These are phyloP conservation scores for Usnea hakonensis DNA, from an alignment of 495 filamentous ascomycete species.

Conservation along the genomic window DNA sequence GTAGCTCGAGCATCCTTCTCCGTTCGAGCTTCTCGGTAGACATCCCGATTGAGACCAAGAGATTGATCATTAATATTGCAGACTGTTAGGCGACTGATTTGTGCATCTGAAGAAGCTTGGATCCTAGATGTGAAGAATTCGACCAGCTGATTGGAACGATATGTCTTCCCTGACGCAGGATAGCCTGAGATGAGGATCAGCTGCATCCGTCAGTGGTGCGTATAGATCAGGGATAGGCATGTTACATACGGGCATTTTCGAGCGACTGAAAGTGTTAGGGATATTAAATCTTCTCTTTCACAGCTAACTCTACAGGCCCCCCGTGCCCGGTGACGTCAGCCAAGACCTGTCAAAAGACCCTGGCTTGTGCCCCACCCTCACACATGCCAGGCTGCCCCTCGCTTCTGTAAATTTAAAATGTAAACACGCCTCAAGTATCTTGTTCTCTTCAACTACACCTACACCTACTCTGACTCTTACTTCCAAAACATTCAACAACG, in stretches of 20 bases:
- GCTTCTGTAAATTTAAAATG: neutral
- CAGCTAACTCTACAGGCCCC: neutral
- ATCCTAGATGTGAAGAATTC: slow-evolving; percentile 48
- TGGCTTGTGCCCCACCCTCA: neutral
- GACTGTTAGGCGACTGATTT: slow-evolving; percentile 50
- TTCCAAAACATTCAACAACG: neutral
- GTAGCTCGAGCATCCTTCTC: slow-evolving; percentile 93
- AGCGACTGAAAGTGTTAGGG: neutral
- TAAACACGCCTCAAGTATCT: neutral
- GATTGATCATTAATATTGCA: slow-evolving; percentile 61
- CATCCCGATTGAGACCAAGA: slow-evolving; percentile 54
- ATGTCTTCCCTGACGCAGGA: slow-evolving; percentile 86
- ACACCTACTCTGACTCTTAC: neutral
- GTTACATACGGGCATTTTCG: slow-evolving; percentile 20
- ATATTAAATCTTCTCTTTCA: too few species aligned
- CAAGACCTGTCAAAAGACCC: slow-evolving; percentile 6
- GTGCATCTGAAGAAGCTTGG: slow-evolving; percentile 41
- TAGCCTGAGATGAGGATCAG: slow-evolving; percentile 89
- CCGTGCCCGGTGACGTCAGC: neutral
- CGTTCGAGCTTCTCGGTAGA: slow-evolving; percentile 52
- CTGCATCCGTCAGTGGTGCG: slow-evolving; percentile 37
- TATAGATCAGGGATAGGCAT: neutral
- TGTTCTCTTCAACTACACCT: neutral
- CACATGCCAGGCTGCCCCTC: slow-evolving; percentile 6
- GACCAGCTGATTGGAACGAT: slow-evolving; percentile 73